Evolutionary conservation across 2,329 filamentous ascomycete genomes (phyloP).

Genomic region (Fusarium falciforme): DNA sequence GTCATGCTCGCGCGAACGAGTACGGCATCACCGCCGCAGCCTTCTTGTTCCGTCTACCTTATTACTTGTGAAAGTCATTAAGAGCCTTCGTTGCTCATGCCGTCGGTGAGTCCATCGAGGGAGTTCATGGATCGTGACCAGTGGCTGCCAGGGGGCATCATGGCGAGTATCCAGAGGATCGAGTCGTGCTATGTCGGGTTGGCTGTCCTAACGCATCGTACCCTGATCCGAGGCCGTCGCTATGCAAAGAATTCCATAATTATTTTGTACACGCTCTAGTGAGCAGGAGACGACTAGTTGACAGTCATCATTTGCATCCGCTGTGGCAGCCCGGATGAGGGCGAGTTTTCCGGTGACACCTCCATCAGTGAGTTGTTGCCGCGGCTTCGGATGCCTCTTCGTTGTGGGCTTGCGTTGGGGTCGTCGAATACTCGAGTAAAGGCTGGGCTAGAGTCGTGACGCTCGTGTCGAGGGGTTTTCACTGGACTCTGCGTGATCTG

Average conservation of each 20-base stretch:
- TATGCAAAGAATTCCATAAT: constrained; percentile 52
- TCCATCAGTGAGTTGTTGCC: constrained; percentile 65
- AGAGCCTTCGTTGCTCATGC: constrained; percentile 34
- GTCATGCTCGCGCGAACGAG: constrained; percentile 41
- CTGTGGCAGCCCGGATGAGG: constrained; percentile 60
- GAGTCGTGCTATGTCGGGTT: constrained; percentile 12
- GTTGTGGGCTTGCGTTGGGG: constrained; percentile 66
- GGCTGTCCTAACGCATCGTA: constrained; percentile 1
- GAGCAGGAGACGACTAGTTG: constrained; percentile 53
- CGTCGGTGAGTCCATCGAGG: background rate
- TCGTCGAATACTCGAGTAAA: constrained; percentile 76
- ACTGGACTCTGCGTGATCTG: constrained; percentile 67
- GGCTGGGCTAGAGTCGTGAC: constrained; percentile 70
- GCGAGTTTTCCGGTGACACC: constrained; percentile 64
- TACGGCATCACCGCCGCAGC: constrained; percentile 36
- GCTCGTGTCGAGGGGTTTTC: constrained; percentile 59
- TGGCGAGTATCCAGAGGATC: constrained; percentile 20
- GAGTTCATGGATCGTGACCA: background rate
- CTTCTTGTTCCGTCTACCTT: constrained; percentile 44
- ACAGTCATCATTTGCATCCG: constrained; percentile 76
- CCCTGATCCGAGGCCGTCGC: constrained; percentile 46
- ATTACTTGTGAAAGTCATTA: constrained; percentile 45
- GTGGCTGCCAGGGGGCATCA: background rate
- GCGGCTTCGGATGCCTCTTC: constrained; percentile 62
- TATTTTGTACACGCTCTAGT: constrained; percentile 46